A percentile compares a stretch with the other conserved stretches of the same genome.
phyloP scores from a whole-genome alignment of 192 early-diverging fungal species.

The Rhizoclosmatium globosum region DNA sequence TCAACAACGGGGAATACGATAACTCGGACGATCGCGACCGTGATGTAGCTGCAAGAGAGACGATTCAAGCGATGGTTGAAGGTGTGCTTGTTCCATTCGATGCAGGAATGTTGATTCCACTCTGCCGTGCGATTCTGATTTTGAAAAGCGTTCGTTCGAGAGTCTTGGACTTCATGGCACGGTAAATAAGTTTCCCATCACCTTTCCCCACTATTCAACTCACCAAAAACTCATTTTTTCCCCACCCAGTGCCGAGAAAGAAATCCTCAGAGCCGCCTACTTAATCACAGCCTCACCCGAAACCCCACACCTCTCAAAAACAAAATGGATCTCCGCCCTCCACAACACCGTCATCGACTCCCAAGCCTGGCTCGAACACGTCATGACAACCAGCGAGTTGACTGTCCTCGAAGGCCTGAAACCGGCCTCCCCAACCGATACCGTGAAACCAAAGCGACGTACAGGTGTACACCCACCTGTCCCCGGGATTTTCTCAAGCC shows the following conservation, averaged over 20 bases:
- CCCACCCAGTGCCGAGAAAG: constrained; percentile 15
- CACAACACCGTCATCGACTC: constrained; percentile 25
- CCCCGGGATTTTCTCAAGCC: constrained; percentile 12
- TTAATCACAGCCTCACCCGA: not conserved
- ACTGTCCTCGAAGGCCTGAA: constrained; percentile 36
- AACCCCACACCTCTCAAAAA: not conserved
- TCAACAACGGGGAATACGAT: constrained; percentile 10
- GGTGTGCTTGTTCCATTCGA: constrained; percentile 21
- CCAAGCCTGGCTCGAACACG: constrained; percentile 26
- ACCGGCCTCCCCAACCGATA: not conserved
- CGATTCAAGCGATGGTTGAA: constrained; percentile 27
- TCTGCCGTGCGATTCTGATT: constrained; percentile 24
- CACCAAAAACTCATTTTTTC: not conserved
- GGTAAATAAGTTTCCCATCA: not conserved
- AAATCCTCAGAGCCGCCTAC: constrained; percentile 16
- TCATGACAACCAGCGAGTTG: constrained; percentile 26
- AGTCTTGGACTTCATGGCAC: constrained; percentile 24
- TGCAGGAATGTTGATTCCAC: constrained; percentile 32
- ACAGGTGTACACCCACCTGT: constrained; percentile 11
- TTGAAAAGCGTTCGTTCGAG: constrained; percentile 20
- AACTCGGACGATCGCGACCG: constrained; percentile 18
- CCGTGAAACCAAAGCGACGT: not conserved
- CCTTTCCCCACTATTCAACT: not conserved
- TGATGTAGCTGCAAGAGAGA: constrained; percentile 10
- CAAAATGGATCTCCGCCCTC: constrained; percentile 26